These are phyloP conservation scores for Carex kokanica DNA, from an alignment of 176 grass and related monocot genomes.

Conservation along the genomic window DNA sequence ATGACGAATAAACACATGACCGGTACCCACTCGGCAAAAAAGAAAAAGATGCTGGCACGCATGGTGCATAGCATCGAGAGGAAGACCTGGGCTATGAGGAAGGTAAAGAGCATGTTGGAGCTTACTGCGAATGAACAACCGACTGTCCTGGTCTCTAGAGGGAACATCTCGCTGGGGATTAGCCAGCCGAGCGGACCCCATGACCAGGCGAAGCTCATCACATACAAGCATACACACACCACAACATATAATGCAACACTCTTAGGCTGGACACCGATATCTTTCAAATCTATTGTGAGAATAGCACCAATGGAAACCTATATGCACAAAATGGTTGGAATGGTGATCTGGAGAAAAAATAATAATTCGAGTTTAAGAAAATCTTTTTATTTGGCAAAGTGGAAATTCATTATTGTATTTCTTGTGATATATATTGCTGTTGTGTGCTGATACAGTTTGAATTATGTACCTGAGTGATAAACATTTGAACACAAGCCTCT, in stretches of 20 bases:
- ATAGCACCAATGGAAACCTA: conserved; percentile 32
- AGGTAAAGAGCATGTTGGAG: conserved; percentile 71
- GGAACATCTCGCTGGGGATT: conserved; percentile 65
- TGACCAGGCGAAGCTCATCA: conserved; percentile 61
- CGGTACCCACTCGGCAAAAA: conserved; percentile 45
- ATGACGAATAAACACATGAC: conserved; percentile 36
- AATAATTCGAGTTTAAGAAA: neutral
- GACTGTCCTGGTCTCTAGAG: conserved; percentile 44
- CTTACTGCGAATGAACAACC: conserved; percentile 48
- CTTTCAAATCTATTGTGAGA: conserved; percentile 29
- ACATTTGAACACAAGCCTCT: conserved; percentile 56
- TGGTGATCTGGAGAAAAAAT: neutral
- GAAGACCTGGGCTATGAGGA: conserved; percentile 68
- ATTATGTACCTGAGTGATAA: conserved; percentile 37
- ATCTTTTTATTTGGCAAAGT: neutral
- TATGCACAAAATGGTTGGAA: neutral
- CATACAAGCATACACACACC: conserved; percentile 49
- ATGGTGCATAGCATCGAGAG: conserved; percentile 66
- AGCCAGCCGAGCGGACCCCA: conserved; percentile 63
- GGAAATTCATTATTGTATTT: neutral
- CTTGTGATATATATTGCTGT: neutral
- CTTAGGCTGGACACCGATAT: neutral
- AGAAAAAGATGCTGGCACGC: conserved; percentile 41
- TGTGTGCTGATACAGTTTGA: neutral
- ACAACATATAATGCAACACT: conserved; percentile 25